Percentiles rank a stretch among this genome's conserved stretches.
These are phyloP conservation scores for Ehretia macrophylla DNA, from an alignment of 257 asterid genomes.

Conservation along the genomic window DNA sequence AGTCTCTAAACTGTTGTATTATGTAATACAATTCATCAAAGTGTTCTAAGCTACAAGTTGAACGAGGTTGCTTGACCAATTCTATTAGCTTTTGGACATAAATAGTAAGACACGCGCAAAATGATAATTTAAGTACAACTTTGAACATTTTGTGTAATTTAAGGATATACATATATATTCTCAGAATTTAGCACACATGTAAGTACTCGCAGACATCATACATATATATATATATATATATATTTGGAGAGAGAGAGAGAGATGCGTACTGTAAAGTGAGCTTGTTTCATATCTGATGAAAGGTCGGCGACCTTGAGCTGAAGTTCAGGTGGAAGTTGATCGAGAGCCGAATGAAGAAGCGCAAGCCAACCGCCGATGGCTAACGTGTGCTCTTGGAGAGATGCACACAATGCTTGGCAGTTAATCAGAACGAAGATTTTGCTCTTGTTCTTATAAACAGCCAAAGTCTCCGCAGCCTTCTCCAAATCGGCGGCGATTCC, in stretches of 20 bases:
- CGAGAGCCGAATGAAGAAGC: conserved; percentile 16
- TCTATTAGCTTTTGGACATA: too few species aligned
- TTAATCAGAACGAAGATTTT: conserved; percentile 25
- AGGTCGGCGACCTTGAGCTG: conserved; percentile 20
- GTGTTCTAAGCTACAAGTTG: too few species aligned
- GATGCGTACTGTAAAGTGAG: conserved; percentile 15
- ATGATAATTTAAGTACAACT: too few species aligned
- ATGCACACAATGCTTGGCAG: conserved; percentile 16
- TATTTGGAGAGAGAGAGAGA: background rate
- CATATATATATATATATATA: too few species aligned
- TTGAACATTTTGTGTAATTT: too few species aligned
- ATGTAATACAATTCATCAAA: too few species aligned
- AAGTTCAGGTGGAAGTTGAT: conserved; percentile 10
- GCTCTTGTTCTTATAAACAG: conserved; percentile 16
- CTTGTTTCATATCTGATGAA: conserved; percentile 27
- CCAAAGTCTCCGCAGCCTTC: conserved; percentile 11
- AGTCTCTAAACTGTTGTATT: too few species aligned
- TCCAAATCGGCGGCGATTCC: conserved; percentile 23
- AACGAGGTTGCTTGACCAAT: too few species aligned
- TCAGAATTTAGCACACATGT: too few species aligned
- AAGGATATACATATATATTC: background rate
- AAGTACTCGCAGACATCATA: too few species aligned
- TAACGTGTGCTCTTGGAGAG: conserved; percentile 24
- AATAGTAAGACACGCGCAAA: too few species aligned
- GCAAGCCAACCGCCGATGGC: conserved; percentile 26